These are phyloP conservation scores for Chaetomium cochliodes DNA, from an alignment of 495 filamentous ascomycete species.

Conservation along the genomic window DNA sequence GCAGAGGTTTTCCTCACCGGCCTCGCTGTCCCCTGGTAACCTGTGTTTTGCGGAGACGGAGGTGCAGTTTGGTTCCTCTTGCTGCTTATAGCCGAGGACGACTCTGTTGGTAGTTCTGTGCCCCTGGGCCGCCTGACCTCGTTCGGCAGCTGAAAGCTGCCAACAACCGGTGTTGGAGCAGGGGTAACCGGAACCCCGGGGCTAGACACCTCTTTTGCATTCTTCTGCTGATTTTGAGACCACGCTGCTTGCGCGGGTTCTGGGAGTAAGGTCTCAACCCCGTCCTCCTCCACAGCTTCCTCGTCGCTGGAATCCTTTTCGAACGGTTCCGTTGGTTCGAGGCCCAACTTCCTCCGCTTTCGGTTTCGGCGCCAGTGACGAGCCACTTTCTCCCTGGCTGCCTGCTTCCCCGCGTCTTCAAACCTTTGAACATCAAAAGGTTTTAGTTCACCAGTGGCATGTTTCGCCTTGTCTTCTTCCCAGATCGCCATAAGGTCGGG, in stretches of 20 bases:
- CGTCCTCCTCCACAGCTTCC: constrained; percentile 24
- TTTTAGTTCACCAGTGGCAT: constrained; percentile 41
- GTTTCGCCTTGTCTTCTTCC: constrained; percentile 50
- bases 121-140: not conserved
- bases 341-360: constrained; percentile 44
- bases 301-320: constrained; percentile 22
- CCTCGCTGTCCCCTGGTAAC: constrained; percentile 37
- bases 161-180: not conserved
- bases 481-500: constrained; percentile 52
- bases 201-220: constrained; percentile 12
- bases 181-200: not conserved
- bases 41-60: constrained; percentile 21
- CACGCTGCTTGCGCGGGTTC: not conserved
- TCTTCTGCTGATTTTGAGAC: constrained; percentile 7
- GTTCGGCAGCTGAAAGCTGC: not conserved
- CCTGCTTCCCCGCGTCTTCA: constrained; percentile 34
- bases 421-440: constrained; percentile 54
- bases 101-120: not conserved
- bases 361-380: constrained; percentile 51
- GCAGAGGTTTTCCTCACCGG: constrained; percentile 14
- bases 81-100: constrained; percentile 3
- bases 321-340: constrained; percentile 31
- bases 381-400: constrained; percentile 34
- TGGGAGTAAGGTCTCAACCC: not conserved
- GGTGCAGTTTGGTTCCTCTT: constrained; percentile 12